These are phyloP conservation scores for Parachaetomium inaequale DNA, from an alignment of 495 filamentous ascomycete species.

Conservation along the genomic window DNA sequence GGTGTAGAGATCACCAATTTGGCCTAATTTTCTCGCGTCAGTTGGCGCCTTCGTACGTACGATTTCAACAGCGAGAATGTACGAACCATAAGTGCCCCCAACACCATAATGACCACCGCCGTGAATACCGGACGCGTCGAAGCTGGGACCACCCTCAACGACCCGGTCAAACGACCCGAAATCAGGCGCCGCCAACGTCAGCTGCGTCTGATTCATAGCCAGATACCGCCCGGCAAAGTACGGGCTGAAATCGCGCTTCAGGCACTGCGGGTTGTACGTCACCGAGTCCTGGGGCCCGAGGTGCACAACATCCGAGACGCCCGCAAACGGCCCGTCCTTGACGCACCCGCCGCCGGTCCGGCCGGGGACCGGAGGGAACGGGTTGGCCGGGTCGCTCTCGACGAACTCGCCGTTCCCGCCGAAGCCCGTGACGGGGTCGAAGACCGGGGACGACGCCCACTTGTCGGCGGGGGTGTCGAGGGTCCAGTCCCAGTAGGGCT, in stretches of 20 bases:
- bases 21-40: conserved; percentile 28
- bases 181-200: conserved; percentile 20
- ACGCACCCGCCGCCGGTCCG: conserved; percentile 37
- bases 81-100: conserved; percentile 19
- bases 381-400: conserved; percentile 4
- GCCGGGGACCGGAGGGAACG: conserved; percentile 24
- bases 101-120: conserved; percentile 24
- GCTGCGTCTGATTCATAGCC: conserved; percentile 15
- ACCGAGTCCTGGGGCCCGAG: conserved; percentile 24
- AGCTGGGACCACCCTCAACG: conserved; percentile 24
- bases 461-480: conserved; percentile 31
- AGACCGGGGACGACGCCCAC: conserved; percentile 34
- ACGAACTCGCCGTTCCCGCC: conserved; percentile 29
- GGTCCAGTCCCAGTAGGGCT: conserved; percentile 45
- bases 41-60: conserved; percentile 23
- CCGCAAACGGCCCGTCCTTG: conserved; percentile 30
- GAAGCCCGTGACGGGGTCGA: conserved; percentile 34
- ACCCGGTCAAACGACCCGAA: conserved; percentile 23
- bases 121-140: conserved; percentile 23
- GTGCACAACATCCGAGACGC: conserved; percentile 21
- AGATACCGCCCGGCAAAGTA: conserved; percentile 25
- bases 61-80: not conserved
- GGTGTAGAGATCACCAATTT: conserved; percentile 26
- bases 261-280: conserved; percentile 36
- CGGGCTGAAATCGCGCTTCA: conserved; percentile 37